Percentiles rank a stretch among this genome's conserved stretches.
Conservation (phyloP, 2,329 filamentous ascomycete species). For the Botrytis sinoallii region DNA sequence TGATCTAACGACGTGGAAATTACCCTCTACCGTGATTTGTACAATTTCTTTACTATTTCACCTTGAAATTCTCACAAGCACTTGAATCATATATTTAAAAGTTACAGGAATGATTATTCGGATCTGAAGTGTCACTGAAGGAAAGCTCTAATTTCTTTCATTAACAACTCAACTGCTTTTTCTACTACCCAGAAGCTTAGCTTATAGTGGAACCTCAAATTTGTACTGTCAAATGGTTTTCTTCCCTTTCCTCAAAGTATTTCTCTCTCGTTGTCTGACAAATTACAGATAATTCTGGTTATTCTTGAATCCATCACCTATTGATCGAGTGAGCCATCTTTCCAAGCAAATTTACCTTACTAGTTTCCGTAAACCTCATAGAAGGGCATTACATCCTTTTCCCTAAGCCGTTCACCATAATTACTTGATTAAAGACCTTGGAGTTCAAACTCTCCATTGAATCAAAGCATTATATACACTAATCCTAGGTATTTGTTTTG, state of each 20-base stretch:
- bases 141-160: not conserved
- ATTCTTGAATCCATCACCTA: not conserved
- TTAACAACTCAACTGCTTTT: not conserved
- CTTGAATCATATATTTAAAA: no score
- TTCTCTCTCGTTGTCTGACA: accelerated
- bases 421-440: no score
- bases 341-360: not conserved
- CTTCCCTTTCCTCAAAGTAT: not conserved
- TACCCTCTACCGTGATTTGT: no score
- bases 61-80: no score
- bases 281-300: no score
- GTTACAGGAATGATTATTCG: no score
- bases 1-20: no score
- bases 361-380: not conserved
- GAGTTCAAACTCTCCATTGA: not conserved
- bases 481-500: no score
- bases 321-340: not conserved
- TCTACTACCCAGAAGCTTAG: not conserved
- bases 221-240: not conserved
- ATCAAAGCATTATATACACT: not conserved
- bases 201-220: not conserved
- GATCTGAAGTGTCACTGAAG: accelerated
- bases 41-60: no score
- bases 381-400: not conserved
- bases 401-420: no score